Evolutionary conservation across 768 basidiomycete species (phyloP), one percentile per base, ranked within the genome.

Genomic region (Rhodotorula diobovata): DNA sequence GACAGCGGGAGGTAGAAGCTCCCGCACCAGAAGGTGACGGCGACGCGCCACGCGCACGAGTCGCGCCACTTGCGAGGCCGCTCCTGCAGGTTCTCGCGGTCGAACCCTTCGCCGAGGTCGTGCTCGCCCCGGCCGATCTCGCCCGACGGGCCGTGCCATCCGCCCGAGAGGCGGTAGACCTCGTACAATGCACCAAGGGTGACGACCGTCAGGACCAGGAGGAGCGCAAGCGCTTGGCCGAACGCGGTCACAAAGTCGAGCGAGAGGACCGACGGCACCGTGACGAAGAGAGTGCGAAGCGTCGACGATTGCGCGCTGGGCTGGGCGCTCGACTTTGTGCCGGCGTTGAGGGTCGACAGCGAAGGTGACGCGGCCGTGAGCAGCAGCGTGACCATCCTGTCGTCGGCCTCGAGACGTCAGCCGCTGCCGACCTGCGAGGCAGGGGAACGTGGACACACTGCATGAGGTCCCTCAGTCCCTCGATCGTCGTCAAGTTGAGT

Each of bases 1-100:
- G 88, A 88, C 60, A 91, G 82, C 7, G 90, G 90, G 35, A 91
- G 83, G 77, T 90, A 91, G 35, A 90, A 82, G 55, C 87, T 81
- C 16, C 87, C 87, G 54, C 89, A 80, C 32, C 88, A 76, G 76
- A 90, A 90, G 39, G 85, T 87, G 56, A 85, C 83, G 30, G 85
- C 76, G n/a, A 90, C 81, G 21, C 87, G 81, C 21, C 84, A 84
- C 83, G 85, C 66, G 83, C 83, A 51, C 82, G 81, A 39, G 76
- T 79, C 64, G 80, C 82, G 7, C 81, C 79, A 67, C 80, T 79
- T 77, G 87, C 87, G 79, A 88, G 88, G 12, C 9, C 73, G 48
- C 46, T 69, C 65, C 37, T 46, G 30, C 20, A 63, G 32, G 48
- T 71, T 74, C 55, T 78, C 72, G 16, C 61, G 50, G 35, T 78